phyloP scores from a whole-genome alignment of 495 filamentous ascomycete genomes.

The Cladorrhinum samala region DNA sequence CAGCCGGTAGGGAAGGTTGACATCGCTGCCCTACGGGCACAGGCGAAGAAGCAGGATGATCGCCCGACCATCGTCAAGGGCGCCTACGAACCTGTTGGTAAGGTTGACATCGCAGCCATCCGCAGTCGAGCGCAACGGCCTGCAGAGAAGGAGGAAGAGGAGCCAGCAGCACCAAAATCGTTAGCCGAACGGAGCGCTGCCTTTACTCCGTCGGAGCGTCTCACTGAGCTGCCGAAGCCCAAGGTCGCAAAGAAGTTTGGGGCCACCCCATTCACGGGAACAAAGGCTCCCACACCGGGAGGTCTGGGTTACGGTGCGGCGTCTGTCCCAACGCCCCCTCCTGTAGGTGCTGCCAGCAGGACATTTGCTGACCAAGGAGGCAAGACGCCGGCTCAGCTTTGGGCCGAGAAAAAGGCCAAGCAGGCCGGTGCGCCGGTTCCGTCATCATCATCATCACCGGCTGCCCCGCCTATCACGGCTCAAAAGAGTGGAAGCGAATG shows the following conservation, averaged over 20 bases:
- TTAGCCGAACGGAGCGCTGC: constrained; percentile 62
- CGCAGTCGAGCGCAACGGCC: constrained; percentile 70
- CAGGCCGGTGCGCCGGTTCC: constrained; percentile 54
- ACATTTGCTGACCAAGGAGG: constrained; percentile 93
- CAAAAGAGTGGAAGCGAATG: constrained; percentile 73
- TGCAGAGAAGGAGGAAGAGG: constrained; percentile 38
- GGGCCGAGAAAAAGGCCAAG: constrained; percentile 92
- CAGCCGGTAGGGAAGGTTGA: constrained; percentile 93
- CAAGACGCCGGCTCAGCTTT: constrained; percentile 93
- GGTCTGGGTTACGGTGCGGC: constrained; percentile 52
- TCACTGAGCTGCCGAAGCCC: constrained; percentile 86
- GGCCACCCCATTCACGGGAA: constrained; percentile 68
- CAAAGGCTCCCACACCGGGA: constrained; percentile 76
- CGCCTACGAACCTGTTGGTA: constrained; percentile 88
- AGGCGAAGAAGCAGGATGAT: constrained; percentile 75
- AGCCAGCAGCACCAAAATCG: constrained; percentile 45
- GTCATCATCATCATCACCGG: constrained; percentile 33
- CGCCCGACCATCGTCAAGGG: constrained; percentile 80
- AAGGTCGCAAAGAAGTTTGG: constrained; percentile 86
- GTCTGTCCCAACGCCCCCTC: constrained; percentile 43
- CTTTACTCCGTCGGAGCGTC: constrained; percentile 65
- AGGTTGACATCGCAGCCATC: constrained; percentile 94
- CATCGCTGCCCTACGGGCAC: constrained; percentile 76
- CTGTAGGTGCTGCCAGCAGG: constrained; percentile 73
- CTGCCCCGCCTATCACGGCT: constrained; percentile 48